Evolutionary conservation across 257 asterid genomes (phyloP).

Genomic region (Solanum medicagineum): DNA sequence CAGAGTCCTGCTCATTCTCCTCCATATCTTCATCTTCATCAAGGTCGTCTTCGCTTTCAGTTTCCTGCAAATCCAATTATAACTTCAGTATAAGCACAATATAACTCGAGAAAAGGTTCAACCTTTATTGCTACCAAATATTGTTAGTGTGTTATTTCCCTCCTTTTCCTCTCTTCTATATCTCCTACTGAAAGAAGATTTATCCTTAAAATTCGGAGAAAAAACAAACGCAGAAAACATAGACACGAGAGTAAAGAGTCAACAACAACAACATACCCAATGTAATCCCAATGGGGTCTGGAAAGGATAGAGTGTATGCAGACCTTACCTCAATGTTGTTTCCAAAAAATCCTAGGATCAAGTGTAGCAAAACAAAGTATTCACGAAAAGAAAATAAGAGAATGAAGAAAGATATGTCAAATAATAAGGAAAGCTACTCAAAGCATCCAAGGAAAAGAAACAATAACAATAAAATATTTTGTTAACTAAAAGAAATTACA

Average conservation of each 20-base stretch:
- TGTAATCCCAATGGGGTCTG: background rate
- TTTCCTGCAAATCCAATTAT: slow-evolving; percentile 17
- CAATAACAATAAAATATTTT: background rate
- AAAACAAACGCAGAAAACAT: background rate
- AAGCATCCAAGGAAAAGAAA: background rate
- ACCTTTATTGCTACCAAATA: background rate
- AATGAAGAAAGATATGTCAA: background rate
- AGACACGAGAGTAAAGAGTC: background rate
- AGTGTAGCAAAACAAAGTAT: background rate
- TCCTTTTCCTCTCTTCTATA: background rate
- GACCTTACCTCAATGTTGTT: background rate
- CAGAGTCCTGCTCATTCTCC: slow-evolving; percentile 65
- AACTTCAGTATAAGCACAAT: background rate
- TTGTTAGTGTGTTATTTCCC: background rate
- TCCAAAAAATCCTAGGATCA: background rate
- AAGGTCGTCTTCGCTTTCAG: slow-evolving; percentile 33
- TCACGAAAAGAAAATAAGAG: background rate
- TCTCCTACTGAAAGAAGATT: background rate
- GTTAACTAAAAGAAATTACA: background rate
- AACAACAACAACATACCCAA: background rate
- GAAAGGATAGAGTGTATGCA: background rate
- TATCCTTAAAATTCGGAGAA: background rate
- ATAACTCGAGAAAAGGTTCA: background rate
- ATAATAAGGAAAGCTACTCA: background rate
- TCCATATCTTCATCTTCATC: slow-evolving; percentile 58